A percentile compares a stretch with the other conserved stretches of the same genome.
These are phyloP conservation scores for Xerocomus nothofagi DNA, from an alignment of 1,284 basidiomycete genomes.

Conservation along the genomic window DNA sequence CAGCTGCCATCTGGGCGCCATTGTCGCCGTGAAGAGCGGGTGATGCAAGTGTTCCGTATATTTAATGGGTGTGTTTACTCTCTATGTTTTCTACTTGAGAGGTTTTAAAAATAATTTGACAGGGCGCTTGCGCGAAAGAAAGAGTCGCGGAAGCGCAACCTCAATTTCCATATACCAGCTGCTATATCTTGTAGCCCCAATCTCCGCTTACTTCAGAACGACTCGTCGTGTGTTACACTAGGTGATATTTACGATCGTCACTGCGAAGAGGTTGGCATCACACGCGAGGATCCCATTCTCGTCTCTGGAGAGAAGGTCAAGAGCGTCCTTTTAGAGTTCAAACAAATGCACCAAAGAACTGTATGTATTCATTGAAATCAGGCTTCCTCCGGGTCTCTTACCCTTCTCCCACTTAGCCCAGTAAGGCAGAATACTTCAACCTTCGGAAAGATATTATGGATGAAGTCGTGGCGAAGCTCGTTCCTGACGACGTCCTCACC, in stretches of 20 bases:
- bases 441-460: slow-evolving; percentile 90
- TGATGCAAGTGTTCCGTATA: slow-evolving; percentile 89
- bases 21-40: slow-evolving; percentile 90
- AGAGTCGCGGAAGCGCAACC: slow-evolving; percentile 90
- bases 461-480: slow-evolving; percentile 86
- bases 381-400: slow-evolving; percentile 4
- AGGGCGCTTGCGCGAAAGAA: slow-evolving; percentile 87
- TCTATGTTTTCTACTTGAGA: background rate
- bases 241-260: slow-evolving; percentile 95
- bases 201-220: slow-evolving; percentile 87
- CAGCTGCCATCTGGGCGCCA: slow-evolving; percentile 89
- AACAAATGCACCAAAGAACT: slow-evolving; percentile 48
- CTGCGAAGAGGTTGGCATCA: slow-evolving; percentile 76
- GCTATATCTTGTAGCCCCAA: slow-evolving; percentile 85
- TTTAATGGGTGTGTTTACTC: slow-evolving; percentile 76
- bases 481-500: slow-evolving; percentile 87
- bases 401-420: slow-evolving; percentile 42
- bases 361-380: slow-evolving; percentile 39
- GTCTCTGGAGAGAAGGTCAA: slow-evolving; percentile 83
- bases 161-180: slow-evolving; percentile 89
- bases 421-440: slow-evolving; percentile 68
- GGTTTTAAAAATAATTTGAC: slow-evolving; percentile 15
- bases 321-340: slow-evolving; percentile 63
- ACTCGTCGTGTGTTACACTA: slow-evolving; percentile 87
- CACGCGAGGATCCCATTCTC: slow-evolving; percentile 87